Conservation (phyloP, 139 green algal genomes). For the Chlamydomonas applanata region DNA sequence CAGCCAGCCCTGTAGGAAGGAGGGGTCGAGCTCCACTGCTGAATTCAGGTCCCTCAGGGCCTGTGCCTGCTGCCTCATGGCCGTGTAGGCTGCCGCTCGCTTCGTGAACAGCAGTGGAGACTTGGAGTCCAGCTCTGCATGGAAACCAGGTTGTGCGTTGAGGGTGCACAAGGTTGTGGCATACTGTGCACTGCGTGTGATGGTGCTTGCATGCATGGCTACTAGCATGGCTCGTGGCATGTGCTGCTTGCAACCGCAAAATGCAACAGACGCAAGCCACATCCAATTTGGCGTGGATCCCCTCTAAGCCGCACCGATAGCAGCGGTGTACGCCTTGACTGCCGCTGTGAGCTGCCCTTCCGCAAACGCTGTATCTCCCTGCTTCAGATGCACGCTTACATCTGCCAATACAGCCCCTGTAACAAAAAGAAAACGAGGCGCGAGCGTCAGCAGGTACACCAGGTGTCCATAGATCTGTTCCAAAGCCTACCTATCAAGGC, state of each 20-base stretch:
- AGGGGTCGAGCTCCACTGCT: constrained; percentile 27
- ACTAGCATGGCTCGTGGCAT: too few relatives aligned
- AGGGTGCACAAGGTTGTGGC: too few relatives aligned
- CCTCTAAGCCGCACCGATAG: constrained; percentile 19
- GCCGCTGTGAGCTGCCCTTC: constrained; percentile 33
- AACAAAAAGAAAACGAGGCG: too few relatives aligned
- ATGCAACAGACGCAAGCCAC: too few relatives aligned
- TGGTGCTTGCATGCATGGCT: too few relatives aligned
- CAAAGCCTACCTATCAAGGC: too few relatives aligned
- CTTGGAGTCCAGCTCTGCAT: constrained; percentile 33
- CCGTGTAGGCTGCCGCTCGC: constrained; percentile 54
- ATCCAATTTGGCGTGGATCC: too few relatives aligned
- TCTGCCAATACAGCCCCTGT: constrained; percentile 7
- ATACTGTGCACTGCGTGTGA: too few relatives aligned
- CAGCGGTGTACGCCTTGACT: constrained; percentile 37
- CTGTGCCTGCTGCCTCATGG: constrained; percentile 32
- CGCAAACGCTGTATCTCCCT: constrained; percentile 38
- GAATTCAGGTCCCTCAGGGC: constrained; percentile 50
- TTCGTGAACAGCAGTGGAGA: constrained; percentile 53
- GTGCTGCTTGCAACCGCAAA: too few relatives aligned
- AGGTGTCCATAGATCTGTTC: too few relatives aligned
- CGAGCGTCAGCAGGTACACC: too few relatives aligned
- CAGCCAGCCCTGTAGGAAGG: constrained; percentile 41
- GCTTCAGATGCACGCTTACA: constrained; percentile 19
- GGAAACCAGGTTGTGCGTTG: too few relatives aligned